Conservation (phyloP, 2,329 filamentous ascomycete genomes). For the Colletotrichum karsti region DNA sequence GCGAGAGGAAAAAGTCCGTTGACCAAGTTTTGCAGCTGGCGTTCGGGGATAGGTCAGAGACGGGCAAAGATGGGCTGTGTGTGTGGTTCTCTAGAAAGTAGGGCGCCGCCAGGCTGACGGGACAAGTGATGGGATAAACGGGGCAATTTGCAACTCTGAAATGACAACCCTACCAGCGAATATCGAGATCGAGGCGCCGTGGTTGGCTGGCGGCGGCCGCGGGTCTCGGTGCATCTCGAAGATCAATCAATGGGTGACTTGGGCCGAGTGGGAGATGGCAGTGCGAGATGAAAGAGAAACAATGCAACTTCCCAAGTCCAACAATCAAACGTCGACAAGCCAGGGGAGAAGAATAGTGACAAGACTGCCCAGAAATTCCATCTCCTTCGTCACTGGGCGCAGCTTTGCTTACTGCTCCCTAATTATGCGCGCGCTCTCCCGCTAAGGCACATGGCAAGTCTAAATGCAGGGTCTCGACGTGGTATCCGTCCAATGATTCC, state of each 20-base stretch:
- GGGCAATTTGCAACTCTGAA: not conserved
- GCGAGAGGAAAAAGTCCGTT: too few relatives aligned
- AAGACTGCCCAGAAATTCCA: not conserved
- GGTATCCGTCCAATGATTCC: conserved; percentile 2
- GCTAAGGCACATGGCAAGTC: not conserved
- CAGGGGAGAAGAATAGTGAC: not conserved
- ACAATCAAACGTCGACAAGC: not conserved
- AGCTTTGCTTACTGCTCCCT: not conserved
- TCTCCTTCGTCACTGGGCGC: conserved; percentile 1
- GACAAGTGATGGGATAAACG: not conserved
- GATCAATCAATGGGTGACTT: not conserved
- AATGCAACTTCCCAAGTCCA: too few relatives aligned
- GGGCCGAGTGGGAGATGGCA: not conserved
- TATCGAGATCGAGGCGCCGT: not conserved
- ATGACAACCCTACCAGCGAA: not conserved
- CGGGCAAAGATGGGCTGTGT: not conserved
- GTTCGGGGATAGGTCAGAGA: not conserved
- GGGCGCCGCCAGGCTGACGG: not conserved
- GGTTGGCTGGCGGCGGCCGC: conserved; percentile 14
- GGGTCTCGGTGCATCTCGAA: conserved; percentile 1
- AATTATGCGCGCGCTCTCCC: not conserved
- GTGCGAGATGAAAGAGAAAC: not conserved
- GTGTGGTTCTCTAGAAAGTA: not conserved
- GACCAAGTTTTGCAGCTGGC: not conserved
- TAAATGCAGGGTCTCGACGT: conserved; percentile 9